A percentile compares a stretch with the other conserved stretches of the same genome.
Conservation (phyloP, 768 basidiomycete genomes). For the Pleurotus cornucopiae region DNA sequence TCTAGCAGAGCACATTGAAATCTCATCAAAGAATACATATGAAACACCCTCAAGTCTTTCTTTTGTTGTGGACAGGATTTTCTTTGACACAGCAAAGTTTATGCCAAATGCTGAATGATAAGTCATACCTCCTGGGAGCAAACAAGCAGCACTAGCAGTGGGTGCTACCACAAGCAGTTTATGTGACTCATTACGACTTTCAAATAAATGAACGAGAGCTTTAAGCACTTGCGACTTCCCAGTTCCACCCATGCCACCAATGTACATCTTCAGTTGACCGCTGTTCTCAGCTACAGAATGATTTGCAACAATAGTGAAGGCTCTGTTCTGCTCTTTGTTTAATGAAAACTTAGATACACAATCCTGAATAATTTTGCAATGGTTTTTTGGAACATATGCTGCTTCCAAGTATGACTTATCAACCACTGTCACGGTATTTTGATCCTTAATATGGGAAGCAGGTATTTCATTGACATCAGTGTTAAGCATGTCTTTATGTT, state of each 20-base stretch:
- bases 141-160: slow-evolving; percentile 18
- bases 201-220: slow-evolving; percentile 14
- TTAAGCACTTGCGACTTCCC: slow-evolving; percentile 20
- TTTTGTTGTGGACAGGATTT: background rate
- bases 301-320: slow-evolving; percentile 17
- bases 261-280: slow-evolving; percentile 20
- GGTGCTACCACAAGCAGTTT: slow-evolving; percentile 16
- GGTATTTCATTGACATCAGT: background rate
- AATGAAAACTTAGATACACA: background rate
- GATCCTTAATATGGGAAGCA: background rate
- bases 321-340: slow-evolving; percentile 1
- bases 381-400: background rate
- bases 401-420: slow-evolving; percentile 8
- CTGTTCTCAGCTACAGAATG: slow-evolving; percentile 11
- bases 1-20: slow-evolving; percentile 34
- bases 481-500: background rate
- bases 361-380: background rate
- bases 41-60: slow-evolving; percentile 20
- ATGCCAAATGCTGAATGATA: slow-evolving; percentile 21
- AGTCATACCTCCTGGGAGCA: slow-evolving; percentile 18
- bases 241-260: slow-evolving; percentile 24
- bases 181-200: slow-evolving; percentile 4
- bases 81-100: slow-evolving; percentile 3
- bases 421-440: background rate
- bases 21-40: slow-evolving; percentile 37